Conservation (phyloP, 306 rosid species). For the Cicer cuneatum region DNA sequence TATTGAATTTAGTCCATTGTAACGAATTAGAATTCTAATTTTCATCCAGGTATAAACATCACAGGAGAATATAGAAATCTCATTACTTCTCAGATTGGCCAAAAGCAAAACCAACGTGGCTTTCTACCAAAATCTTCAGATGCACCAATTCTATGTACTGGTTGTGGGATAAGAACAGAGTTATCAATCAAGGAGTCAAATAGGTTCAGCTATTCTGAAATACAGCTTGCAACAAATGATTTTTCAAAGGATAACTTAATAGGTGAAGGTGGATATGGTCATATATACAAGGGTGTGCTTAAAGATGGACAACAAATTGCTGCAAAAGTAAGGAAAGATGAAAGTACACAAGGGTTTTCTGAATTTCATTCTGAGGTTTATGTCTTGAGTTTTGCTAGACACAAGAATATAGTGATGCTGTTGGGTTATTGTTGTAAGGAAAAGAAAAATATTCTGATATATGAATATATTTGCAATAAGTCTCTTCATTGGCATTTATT, state of each 20-base stretch:
- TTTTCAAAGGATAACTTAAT: conserved; percentile 74
- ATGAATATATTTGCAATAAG: conserved; percentile 83
- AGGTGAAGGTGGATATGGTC: conserved; percentile 94
- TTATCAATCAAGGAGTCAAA: conserved; percentile 64
- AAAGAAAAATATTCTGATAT: conserved; percentile 71
- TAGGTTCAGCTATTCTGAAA: conserved; percentile 62
- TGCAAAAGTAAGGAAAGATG: conserved; percentile 82
- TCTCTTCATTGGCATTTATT: conserved; percentile 89
- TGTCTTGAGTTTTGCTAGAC: conserved; percentile 83
- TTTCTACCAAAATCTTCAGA: conserved; percentile 52
- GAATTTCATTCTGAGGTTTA: conserved; percentile 87
- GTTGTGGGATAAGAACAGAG: conserved; percentile 71
- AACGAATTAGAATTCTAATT: conserved; percentile 5
- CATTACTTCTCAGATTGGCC: conserved; percentile 48
- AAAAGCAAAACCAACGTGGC: conserved; percentile 44
- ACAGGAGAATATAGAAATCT: conserved; percentile 47
- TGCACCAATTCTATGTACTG: conserved; percentile 74
- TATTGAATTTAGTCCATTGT: background rate
- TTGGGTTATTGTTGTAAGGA: conserved; percentile 87
- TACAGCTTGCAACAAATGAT: conserved; percentile 66
- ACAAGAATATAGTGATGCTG: conserved; percentile 90
- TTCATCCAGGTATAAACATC: conserved; percentile 48
- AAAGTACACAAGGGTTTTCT: conserved; percentile 73
- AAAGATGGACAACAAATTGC: conserved; percentile 81
- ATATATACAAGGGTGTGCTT: conserved; percentile 73